These are phyloP conservation scores for Mortierella claussenii DNA, from an alignment of 192 early-diverging fungal species.

Conservation along the genomic window DNA sequence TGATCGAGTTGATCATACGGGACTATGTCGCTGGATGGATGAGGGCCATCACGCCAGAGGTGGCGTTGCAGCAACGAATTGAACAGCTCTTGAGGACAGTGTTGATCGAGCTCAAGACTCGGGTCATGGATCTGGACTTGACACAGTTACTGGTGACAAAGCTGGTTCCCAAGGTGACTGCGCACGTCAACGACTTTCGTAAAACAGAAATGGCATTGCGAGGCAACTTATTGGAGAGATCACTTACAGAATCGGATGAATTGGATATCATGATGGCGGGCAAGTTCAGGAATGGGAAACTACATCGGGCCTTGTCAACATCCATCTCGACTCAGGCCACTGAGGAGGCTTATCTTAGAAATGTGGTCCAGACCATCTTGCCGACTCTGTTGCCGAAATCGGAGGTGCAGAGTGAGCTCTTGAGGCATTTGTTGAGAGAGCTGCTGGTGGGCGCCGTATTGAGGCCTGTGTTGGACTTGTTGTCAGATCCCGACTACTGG, in stretches of 20 bases:
- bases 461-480: slow-evolving; percentile 69
- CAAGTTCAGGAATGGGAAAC: slow-evolving; percentile 64
- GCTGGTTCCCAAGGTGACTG: slow-evolving; percentile 76
- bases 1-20: slow-evolving; percentile 60
- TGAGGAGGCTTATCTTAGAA: slow-evolving; percentile 73
- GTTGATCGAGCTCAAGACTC: slow-evolving; percentile 38
- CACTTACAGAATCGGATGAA: slow-evolving; percentile 65
- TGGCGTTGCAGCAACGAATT: slow-evolving; percentile 57
- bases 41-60: slow-evolving; percentile 56
- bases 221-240: slow-evolving; percentile 57
- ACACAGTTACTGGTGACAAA: slow-evolving; percentile 68
- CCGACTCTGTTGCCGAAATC: slow-evolving; percentile 70
- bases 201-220: slow-evolving; percentile 65
- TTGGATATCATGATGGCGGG: slow-evolving; percentile 65
- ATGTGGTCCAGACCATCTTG: slow-evolving; percentile 67
- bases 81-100: slow-evolving; percentile 61
- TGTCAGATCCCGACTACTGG: slow-evolving; percentile 89
- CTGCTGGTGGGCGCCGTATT: slow-evolving; percentile 76
- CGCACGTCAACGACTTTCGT: slow-evolving; percentile 73
- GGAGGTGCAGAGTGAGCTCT: slow-evolving; percentile 66
- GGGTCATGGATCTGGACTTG: slow-evolving; percentile 67
- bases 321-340: slow-evolving; percentile 53
- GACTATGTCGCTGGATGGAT: slow-evolving; percentile 74
- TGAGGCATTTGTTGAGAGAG: slow-evolving; percentile 78
- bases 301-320: slow-evolving; percentile 70